These are phyloP conservation scores for Pythium pyrilobum DNA, from an alignment of 352 stramenopile species.

Conservation along the genomic window DNA sequence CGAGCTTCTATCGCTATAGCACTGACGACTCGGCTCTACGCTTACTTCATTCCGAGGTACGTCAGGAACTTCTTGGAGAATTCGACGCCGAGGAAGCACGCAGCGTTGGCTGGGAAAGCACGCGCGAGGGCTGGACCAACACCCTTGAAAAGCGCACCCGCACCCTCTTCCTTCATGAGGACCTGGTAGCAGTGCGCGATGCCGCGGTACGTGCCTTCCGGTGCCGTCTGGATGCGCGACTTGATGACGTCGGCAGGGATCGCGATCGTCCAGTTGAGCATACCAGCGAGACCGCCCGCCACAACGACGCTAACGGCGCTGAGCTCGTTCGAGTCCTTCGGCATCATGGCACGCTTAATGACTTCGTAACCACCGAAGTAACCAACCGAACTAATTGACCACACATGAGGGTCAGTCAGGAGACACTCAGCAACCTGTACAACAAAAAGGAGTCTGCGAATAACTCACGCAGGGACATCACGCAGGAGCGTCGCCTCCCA, in stretches of 20 bases:
- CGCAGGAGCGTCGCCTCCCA: slow-evolving; percentile 93
- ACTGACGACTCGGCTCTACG: neutral
- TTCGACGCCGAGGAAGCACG: slow-evolving; percentile 92
- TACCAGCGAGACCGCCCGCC: slow-evolving; percentile 91
- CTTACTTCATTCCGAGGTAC: slow-evolving; percentile 72
- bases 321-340: slow-evolving; percentile 74
- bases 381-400: slow-evolving; percentile 72
- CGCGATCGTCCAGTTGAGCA: slow-evolving; percentile 93
- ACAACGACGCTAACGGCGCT: slow-evolving; percentile 89
- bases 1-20: neutral
- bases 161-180: slow-evolving; percentile 93
- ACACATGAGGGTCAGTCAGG: neutral
- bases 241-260: slow-evolving; percentile 97
- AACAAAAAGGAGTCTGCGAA: neutral
- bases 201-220: slow-evolving; percentile 92
- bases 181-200: slow-evolving; percentile 90
- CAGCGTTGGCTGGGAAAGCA: slow-evolving; percentile 95
- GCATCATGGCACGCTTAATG: slow-evolving; percentile 86
- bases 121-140: slow-evolving; percentile 91
- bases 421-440: neutral
- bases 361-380: slow-evolving; percentile 95
- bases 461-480: slow-evolving; percentile 89
- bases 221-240: slow-evolving; percentile 94
- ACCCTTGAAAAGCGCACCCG: slow-evolving; percentile 91
- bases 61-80: slow-evolving; percentile 84